A percentile compares a stretch with the other conserved stretches of the same genome.
phyloP scores from a whole-genome alignment of 2,329 filamentous ascomycete species.

The Nothophaeocryptopus gaeumannii region DNA sequence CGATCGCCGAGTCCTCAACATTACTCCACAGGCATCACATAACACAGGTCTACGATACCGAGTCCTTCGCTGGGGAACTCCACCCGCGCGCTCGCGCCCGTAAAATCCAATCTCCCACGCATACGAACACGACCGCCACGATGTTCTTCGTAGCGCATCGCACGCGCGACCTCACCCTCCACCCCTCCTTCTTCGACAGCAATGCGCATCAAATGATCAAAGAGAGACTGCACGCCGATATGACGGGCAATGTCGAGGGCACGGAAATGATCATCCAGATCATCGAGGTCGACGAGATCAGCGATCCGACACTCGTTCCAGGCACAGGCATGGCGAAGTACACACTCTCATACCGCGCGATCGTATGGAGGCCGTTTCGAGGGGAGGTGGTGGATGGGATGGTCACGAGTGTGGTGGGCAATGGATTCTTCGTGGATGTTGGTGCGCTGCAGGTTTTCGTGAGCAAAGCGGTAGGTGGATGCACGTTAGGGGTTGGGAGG shows the following conservation, averaged over 20 bases:
- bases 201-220: slow-evolving; percentile 91
- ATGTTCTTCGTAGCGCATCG: slow-evolving; percentile 99
- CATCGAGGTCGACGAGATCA: slow-evolving; percentile 94
- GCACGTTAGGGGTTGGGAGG: not conserved
- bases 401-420: slow-evolving; percentile 84
- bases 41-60: no score
- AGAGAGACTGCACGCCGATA: slow-evolving; percentile 83
- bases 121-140: slow-evolving; percentile 5
- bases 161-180: slow-evolving; percentile 89
- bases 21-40: no score
- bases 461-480: slow-evolving; percentile 68
- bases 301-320: slow-evolving; percentile 79
- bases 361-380: slow-evolving; percentile 97
- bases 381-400: slow-evolving; percentile 97
- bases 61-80: no score
- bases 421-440: slow-evolving; percentile 85
- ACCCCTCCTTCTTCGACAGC: slow-evolving; percentile 94
- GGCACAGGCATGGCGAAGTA: slow-evolving; percentile 92
- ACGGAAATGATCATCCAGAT: slow-evolving; percentile 98
- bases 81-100: no score
- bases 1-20: no score
- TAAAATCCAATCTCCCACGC: no score
- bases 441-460: slow-evolving; percentile 77
- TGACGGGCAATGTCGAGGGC: slow-evolving; percentile 92
- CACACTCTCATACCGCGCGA: slow-evolving; percentile 88